Evolutionary conservation across 352 stramenopile genomes (phyloP), one percentile per base, ranked within the genome.

Genomic region (Thalassiosira oceanica): DNA sequence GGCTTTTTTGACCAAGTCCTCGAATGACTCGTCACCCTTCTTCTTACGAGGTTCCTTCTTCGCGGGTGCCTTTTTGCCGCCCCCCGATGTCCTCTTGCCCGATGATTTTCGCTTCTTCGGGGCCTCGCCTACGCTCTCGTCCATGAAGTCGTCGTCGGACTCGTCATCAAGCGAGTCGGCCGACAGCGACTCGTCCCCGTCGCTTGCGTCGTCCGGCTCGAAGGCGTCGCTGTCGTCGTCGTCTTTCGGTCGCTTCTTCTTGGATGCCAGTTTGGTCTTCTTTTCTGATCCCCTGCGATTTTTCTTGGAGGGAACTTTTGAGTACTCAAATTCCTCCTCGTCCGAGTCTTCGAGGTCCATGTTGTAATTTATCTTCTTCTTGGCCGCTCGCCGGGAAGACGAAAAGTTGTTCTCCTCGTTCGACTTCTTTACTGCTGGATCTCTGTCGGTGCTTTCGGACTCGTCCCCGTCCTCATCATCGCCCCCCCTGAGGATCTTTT

Each of bases 111-210:
- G 51, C 51, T 37, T 77, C 53, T 61, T 64, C 21, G 29, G 20
- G 10, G 6, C 48, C 33, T 52, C 48, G 18, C 58, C 37, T 11
- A 55, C 45, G 0, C 46, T 55, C 7, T 56, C 39, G 13, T 28
- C 49, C 27, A 74, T 51, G 4, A 62, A 51, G 7, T 78, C 67
- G 5, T 57, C 61, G 24, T 80, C 67, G 20, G 55, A 48, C 26
- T 67, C 37, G n/a, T 24, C 49, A 3, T 42, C 23, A 18, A 70
- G 42, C 2, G 61, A 64, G 37, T 80, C 55, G 20, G n/a, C n/a
- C n/a, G n/a, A n/a, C n/a, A n/a, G n/a, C n/a, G n/a, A n/a, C n/a
- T 69, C 57, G 24, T 77, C 60, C 27, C 61, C 53, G n/a, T 83
- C 57, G 0, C 28, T 41, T 21, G 13, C 50, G 4, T 45, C 53